Base-by-base conservation (phyloP, 2,329 filamentous ascomycete species). In the Botrytis aclada region DNA sequence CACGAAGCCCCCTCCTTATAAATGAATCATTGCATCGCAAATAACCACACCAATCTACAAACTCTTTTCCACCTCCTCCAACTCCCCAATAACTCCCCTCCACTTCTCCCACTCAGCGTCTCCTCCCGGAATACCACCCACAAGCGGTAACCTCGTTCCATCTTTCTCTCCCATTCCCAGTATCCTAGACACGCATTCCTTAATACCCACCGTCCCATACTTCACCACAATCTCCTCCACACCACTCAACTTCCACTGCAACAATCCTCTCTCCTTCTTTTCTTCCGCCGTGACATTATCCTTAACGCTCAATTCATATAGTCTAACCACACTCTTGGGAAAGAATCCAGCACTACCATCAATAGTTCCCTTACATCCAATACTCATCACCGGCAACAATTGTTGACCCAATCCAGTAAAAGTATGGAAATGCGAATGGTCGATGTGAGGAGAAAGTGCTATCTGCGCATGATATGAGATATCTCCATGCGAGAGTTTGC, bases 401-500 rank as follows among this genome's bases (percentile, higher is more conserved):
- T 91, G 90, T 79, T 92, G 89, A 4, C 89, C 90, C 1, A 91
- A 84, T 0, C 90, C 89, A 5, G 88, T 90, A 82, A 88, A 92
- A 43, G 88, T 86, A 76, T 84, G 85, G 82, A 92, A 92, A 64
- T 85, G 82, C 3, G 81, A 78, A 77, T 88, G 85, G 80, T 91
- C 87, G 78, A 92, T 89, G 65, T 83, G 79, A 0, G 89, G 89
- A 77, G 86, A 87, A 6, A 86, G 84, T 6, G 87, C 88, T 73
- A 91, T 86, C 79, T 90, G 87, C 7, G 86, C 84, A 79, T 90
- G 89, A 77, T 87, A 84, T n/a, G 88, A 90, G 64, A 91, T 85
- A 79, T 91, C 88, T 69, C 88, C 89, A 80, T 92, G 90, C 0
- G 89, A 91, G 77, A 92, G 86, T 82, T 92, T 92, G 82, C 88